Evolutionary conservation across 1,284 basidiomycete genomes (phyloP).

Genomic region (Sanghuangporus sanghuang): DNA sequence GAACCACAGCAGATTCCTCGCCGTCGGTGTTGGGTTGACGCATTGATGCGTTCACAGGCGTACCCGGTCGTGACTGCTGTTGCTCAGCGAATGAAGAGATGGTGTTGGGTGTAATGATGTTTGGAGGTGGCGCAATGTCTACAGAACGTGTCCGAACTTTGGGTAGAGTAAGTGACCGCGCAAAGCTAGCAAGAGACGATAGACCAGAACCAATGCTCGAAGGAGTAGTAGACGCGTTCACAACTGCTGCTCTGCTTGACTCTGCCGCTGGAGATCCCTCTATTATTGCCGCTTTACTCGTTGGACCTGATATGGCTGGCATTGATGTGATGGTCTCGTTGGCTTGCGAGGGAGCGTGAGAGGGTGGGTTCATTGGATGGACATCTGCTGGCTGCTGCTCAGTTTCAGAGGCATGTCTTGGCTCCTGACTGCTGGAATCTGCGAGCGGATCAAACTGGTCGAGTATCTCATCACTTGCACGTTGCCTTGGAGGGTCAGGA

Average conservation of each 20-base stretch:
- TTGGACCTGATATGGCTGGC: background rate
- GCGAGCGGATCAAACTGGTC: conserved; percentile 64
- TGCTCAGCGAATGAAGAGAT: conserved; percentile 50
- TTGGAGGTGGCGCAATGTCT: conserved; percentile 44
- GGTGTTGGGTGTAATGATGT: conserved; percentile 47
- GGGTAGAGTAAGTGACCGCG: conserved; percentile 57
- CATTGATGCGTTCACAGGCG: background rate
- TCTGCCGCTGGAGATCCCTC: conserved; percentile 6
- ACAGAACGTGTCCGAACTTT: conserved; percentile 48
- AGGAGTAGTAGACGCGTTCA: conserved; percentile 19
- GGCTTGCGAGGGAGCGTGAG: conserved; percentile 17
- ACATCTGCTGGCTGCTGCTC: conserved; percentile 38
- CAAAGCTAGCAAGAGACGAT: conserved; percentile 56
- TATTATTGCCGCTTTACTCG: background rate
- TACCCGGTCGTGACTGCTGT: conserved; percentile 29
- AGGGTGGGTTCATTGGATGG: conserved; percentile 44
- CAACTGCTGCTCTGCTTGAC: conserved; percentile 7
- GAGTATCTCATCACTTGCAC: conserved; percentile 36
- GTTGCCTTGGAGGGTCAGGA: background rate
- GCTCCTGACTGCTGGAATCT: conserved; percentile 48
- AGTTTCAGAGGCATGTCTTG: conserved; percentile 55
- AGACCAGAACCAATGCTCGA: conserved; percentile 40
- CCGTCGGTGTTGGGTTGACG: background rate
- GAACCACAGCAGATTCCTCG: background rate
- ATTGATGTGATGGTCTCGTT: background rate